Percentiles rank a stretch among this genome's conserved stretches.
These are phyloP conservation scores for Ceratobasidium sp. DNA, from an alignment of 1,284 basidiomycete genomes.

Conservation along the genomic window DNA sequence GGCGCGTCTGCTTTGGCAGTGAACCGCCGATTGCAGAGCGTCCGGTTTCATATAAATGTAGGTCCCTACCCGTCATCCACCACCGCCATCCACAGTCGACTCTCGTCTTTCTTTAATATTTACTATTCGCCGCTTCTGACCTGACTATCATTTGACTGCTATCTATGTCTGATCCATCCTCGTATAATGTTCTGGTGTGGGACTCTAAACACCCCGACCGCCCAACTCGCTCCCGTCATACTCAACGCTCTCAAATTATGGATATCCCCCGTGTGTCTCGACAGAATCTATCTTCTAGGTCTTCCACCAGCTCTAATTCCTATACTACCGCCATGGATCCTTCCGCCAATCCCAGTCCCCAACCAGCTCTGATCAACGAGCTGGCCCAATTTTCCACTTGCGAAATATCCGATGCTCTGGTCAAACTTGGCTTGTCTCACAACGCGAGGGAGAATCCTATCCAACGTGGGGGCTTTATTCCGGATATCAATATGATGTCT, in stretches of 20 bases:
- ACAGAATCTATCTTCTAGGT: not conserved
- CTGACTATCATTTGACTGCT: constrained; percentile 21
- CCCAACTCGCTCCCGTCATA: constrained; percentile 22
- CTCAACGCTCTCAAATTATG: constrained; percentile 15
- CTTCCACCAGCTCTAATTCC: constrained; percentile 22
- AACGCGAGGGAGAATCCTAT: constrained; percentile 52
- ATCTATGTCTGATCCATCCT: constrained; percentile 25
- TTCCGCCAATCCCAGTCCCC: constrained; percentile 19
- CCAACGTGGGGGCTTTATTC: constrained; percentile 82
- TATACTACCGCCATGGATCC: constrained; percentile 18
- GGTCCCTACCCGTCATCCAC: constrained; percentile 3
- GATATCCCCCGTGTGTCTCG: constrained; percentile 17
- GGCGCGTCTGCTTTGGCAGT: constrained; percentile 15
- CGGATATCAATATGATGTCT: constrained; percentile 78
- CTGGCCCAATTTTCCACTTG: constrained; percentile 66
- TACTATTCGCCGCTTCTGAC: constrained; percentile 29
- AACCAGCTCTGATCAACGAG: constrained; percentile 8
- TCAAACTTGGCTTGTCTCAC: constrained; percentile 73
- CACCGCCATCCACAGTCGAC: constrained; percentile 4
- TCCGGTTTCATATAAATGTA: constrained; percentile 29
- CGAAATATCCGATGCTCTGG: constrained; percentile 91
- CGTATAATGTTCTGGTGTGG: constrained; percentile 34
- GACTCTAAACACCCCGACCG: constrained; percentile 36
- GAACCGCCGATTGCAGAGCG: constrained; percentile 11
- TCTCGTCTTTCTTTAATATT: constrained; percentile 26